phyloP scores from a whole-genome alignment of 805 yeast genomes.

The Ogataea nonfermentans region DNA sequence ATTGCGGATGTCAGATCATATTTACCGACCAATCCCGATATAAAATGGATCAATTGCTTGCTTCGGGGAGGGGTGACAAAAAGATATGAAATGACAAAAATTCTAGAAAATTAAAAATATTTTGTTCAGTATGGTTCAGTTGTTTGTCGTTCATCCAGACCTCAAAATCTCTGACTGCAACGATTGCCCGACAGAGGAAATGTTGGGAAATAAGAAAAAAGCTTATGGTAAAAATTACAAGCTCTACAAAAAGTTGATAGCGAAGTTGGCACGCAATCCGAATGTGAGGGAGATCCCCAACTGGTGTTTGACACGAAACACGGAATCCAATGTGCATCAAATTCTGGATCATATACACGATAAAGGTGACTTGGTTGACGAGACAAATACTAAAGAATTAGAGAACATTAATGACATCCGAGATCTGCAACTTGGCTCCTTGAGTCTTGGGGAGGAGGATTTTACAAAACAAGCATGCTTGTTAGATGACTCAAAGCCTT shows the following conservation, averaged over 20 bases:
- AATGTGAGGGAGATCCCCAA: conserved; percentile 18
- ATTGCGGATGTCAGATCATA: not conserved
- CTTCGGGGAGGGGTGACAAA: not conserved
- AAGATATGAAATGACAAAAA: not conserved
- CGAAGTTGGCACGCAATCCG: conserved; percentile 10
- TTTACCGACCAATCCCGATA: not conserved
- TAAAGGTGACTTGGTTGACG: not conserved
- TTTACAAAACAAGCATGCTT: conserved; percentile 3
- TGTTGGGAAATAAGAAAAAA: conserved; percentile 19
- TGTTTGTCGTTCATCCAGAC: conserved; percentile 34
- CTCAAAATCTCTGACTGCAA: conserved; percentile 29
- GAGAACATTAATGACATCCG: conserved; percentile 6
- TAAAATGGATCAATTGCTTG: conserved; percentile 2
- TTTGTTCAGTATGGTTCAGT: conserved; percentile 24
- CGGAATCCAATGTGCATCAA: conserved; percentile 14
- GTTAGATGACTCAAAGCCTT: not conserved
- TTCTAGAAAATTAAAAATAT: not conserved
- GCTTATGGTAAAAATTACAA: conserved; percentile 18
- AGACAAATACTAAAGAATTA: not conserved
- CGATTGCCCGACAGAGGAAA: conserved; percentile 20
- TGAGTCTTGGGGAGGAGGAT: conserved; percentile 10
- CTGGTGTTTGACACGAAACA: conserved; percentile 21
- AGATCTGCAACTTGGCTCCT: conserved; percentile 10
- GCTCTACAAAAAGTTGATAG: conserved; percentile 15
- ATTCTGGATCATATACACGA: conserved; percentile 5